Evolutionary conservation across 1,284 basidiomycete species (phyloP), one percentile per base, ranked within the genome.

Genomic region (Naganishia liquefaciens): DNA sequence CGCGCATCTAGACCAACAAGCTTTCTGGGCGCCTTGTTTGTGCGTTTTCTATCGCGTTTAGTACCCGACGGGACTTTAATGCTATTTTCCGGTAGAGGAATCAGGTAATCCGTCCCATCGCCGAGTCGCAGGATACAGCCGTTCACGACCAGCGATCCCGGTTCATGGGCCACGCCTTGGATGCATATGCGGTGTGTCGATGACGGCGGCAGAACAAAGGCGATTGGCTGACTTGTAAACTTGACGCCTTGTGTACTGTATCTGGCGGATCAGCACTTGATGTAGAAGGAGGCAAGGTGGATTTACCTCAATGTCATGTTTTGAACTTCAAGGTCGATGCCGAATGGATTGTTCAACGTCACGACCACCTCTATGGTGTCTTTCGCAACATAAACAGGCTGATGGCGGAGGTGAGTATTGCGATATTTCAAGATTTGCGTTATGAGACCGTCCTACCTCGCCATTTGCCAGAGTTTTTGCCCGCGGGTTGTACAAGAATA

Each of bases 401-500:
- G 83, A 6, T 17, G 61, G 33, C 1, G 13, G 13, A 37, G 33
- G 33, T 37, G 33, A 37, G 33, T 13, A 7, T 37, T 13, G 33
- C 33, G 7, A 10, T 2, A 37, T 37, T 37, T 37, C 33, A 7
- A 7, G 13, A 13, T 37, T 37, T 13, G 13, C 9, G 33, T 13
- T 9, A 10, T 13, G 13, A 37, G 7, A 37, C 33, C 33, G 33
- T 13, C 80, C 72, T 62, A 90, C 90, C 81, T 87, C 86, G 39
- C 80, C 82, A 46, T 80, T 78, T 47, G 81, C 76, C 2, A 83
- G 78, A 70, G 84, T 70, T 60, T 77, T 87, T 43, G 77, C 60
- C 52, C 90, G 81, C 0, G 93, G 93, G 74, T 95, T 93, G 75
- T 94, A 94, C 61, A 96, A 80, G 79, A 95, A 94, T 0, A 89